These are phyloP conservation scores for Boletus huronensis DNA, from an alignment of 768 basidiomycete genomes.

Conservation along the genomic window DNA sequence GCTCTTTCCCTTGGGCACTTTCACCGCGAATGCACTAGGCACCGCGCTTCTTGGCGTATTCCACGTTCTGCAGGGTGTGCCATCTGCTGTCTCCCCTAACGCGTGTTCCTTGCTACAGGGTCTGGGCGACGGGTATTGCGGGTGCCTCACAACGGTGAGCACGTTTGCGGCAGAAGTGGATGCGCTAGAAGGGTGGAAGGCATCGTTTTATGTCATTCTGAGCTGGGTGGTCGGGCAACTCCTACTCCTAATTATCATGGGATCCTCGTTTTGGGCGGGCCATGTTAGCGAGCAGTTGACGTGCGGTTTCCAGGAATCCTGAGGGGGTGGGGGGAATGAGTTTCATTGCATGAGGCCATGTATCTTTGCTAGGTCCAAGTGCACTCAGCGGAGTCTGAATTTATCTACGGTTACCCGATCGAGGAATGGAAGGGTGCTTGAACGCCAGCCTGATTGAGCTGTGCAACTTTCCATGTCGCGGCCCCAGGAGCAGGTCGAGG, in stretches of 20 bases:
- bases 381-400: slow-evolving; percentile 31
- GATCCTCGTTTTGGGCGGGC: slow-evolving; percentile 57
- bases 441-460: slow-evolving; percentile 24
- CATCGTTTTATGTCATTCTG: slow-evolving; percentile 61
- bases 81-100: slow-evolving; percentile 40
- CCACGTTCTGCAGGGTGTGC: slow-evolving; percentile 61
- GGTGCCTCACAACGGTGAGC: slow-evolving; percentile 90
- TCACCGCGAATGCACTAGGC: slow-evolving; percentile 69
- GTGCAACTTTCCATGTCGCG: slow-evolving; percentile 37
- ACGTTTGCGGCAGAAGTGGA: slow-evolving; percentile 84
- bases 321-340: background rate
- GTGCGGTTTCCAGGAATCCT: slow-evolving; percentile 42
- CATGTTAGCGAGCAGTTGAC: slow-evolving; percentile 42
- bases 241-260: slow-evolving; percentile 68
- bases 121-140: slow-evolving; percentile 89
- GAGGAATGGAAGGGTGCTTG: slow-evolving; percentile 15
- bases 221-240: slow-evolving; percentile 73
- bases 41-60: slow-evolving; percentile 80
- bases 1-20: slow-evolving; percentile 74
- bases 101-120: slow-evolving; percentile 78
- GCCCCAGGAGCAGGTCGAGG: slow-evolving; percentile 40
- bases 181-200: slow-evolving; percentile 52
- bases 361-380: background rate
- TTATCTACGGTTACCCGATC: slow-evolving; percentile 25
- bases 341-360: background rate